Percentiles rank a stretch among this genome's conserved stretches.
These are phyloP conservation scores for Coniella lustricola DNA, from an alignment of 2,329 filamentous ascomycete species.

Conservation along the genomic window DNA sequence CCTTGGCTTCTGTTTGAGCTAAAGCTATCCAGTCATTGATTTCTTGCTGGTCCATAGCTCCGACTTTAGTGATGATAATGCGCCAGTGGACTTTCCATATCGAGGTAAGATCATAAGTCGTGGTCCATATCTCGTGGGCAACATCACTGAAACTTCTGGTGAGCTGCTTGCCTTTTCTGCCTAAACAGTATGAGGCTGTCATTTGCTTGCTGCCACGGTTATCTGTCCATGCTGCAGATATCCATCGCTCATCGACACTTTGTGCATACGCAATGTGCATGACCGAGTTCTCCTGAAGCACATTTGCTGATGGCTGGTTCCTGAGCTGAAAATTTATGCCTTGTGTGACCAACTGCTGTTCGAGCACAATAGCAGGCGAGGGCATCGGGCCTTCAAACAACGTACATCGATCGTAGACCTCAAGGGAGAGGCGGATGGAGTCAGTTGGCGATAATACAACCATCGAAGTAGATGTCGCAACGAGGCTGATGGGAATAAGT, in stretches of 20 bases:
- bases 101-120: slow-evolving; percentile 66
- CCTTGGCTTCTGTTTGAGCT: slow-evolving; percentile 44
- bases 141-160: slow-evolving; percentile 53
- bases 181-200: slow-evolving; percentile 65
- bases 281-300: slow-evolving; percentile 71
- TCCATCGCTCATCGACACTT: slow-evolving; percentile 70
- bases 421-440: slow-evolving; percentile 58
- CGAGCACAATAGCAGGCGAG: slow-evolving; percentile 65
- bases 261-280: slow-evolving; percentile 75
- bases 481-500: slow-evolving; percentile 60
- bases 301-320: slow-evolving; percentile 59
- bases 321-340: slow-evolving; percentile 69
- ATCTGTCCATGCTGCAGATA: slow-evolving; percentile 76
- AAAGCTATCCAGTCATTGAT: slow-evolving; percentile 51
- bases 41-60: slow-evolving; percentile 60
- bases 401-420: slow-evolving; percentile 71
- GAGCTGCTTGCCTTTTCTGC: slow-evolving; percentile 47
- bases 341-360: slow-evolving; percentile 61
- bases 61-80: slow-evolving; percentile 65
- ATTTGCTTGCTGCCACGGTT: slow-evolving; percentile 67
- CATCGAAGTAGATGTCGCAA: slow-evolving; percentile 57
- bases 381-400: slow-evolving; percentile 49
- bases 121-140: slow-evolving; percentile 71
- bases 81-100: slow-evolving; percentile 69
- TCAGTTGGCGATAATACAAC: slow-evolving; percentile 55